Evolutionary conservation across 2,329 filamentous ascomycete genomes (phyloP), one percentile per base, ranked within the genome.

Genomic region (Capronia americana): DNA sequence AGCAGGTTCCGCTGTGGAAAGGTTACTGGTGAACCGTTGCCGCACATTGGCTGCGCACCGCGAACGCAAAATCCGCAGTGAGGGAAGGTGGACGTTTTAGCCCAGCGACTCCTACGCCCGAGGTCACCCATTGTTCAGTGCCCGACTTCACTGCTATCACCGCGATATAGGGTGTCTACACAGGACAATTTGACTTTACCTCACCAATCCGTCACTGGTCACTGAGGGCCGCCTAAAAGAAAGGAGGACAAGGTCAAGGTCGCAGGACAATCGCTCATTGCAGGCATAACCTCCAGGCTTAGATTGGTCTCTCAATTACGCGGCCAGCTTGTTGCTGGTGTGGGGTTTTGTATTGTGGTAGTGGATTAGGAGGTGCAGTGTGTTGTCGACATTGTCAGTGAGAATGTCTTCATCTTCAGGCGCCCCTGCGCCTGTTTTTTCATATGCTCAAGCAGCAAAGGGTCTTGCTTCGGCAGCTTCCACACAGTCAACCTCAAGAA

Each of bases 381-480:
- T 54, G 46, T 32, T 53, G 55, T 44, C 38, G 44, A 48, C 20
- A 34, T 56, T 28, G 26, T 64, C 63, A 26, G 56, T 30, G 55
- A 69, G 50, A 50, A 84, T 84, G 83, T 78, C 78, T 70, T 75
- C 80, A 55, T 74, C 75, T 64, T 73, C 76, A 63, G 75, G 74
- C 62, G 70, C 75, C 23, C 66, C 71, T 44, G 81, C 86, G 69
- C 83, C 87, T 68, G 83, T 87, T 38, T 97, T 97, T 78, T 97
- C 94, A 67, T 98, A 98, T 80, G 94, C 94, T 74, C 93, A 97
- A 85, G 94, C 94, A 76, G 94, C 94, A 67, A 95, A 95, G 79
- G 92, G 93, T 75, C 86, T 90, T 74, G 81, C 86, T 63, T 76
- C 84, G 61, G 75, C 81, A 30, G 80, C 78, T 23, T 64, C 68